A percentile compares a stretch with the other conserved stretches of the same genome.
Evolutionary conservation across 139 green algal genomes (phyloP).

Genomic region (Tetradesmus lagerheimii): DNA sequence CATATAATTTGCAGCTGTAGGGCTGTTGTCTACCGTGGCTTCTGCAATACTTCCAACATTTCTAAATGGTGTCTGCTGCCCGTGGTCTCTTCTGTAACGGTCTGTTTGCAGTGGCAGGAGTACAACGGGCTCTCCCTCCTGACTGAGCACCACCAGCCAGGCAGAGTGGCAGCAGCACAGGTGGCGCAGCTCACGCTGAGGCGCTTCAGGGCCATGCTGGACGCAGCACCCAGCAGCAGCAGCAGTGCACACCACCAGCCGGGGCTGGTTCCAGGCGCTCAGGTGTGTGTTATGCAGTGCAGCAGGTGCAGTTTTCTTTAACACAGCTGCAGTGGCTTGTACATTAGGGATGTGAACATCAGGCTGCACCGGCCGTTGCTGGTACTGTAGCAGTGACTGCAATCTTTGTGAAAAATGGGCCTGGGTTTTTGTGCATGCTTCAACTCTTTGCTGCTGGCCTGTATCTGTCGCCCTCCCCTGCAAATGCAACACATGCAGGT

Average conservation of each 20-base stretch:
- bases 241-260: background rate
- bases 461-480: no score
- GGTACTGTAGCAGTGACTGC: no score
- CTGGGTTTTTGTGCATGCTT: no score
- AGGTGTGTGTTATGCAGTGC: background rate
- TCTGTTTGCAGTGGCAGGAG: background rate
- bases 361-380: no score
- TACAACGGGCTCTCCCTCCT: slow-evolving; percentile 8
- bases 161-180: background rate
- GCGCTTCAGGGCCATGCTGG: background rate
- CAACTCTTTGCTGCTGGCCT: no score
- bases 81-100: no score
- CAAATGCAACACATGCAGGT: background rate
- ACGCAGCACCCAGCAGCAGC: background rate
- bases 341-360: background rate
- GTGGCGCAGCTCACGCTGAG: background rate
- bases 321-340: background rate
- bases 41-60: no score
- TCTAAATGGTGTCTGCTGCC: background rate
- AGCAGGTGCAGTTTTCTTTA: background rate
- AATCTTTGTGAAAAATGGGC: no score
- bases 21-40: no score
- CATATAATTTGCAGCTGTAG: no score
- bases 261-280: background rate
- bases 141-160: background rate